Percentiles rank a stretch among this genome's conserved stretches.
Evolutionary conservation across 2,329 filamentous ascomycete genomes (phyloP).

Genomic region (Pseudocercospora macadamiae): DNA sequence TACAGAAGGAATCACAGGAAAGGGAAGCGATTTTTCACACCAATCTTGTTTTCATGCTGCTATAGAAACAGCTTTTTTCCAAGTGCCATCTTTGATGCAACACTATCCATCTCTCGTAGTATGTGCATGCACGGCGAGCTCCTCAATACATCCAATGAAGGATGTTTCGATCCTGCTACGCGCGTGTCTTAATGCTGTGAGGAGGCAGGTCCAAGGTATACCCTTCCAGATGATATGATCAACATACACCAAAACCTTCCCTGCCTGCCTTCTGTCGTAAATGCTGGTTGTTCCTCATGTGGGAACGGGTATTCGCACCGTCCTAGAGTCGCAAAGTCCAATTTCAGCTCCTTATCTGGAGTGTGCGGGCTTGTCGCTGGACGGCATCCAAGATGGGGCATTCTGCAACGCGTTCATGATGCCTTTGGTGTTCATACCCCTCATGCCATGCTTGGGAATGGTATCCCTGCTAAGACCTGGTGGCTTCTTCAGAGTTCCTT

Average conservation of each 20-base stretch:
- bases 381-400: too few relatives aligned
- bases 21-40: neutral
- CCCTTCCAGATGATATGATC: neutral
- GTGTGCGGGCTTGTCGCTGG: too few relatives aligned
- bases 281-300: neutral
- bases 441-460: too few relatives aligned
- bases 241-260: neutral
- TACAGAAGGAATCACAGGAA: too few relatives aligned
- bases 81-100: neutral
- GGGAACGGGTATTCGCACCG: too few relatives aligned
- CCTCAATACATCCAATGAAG: constrained; percentile 2
- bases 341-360: too few relatives aligned
- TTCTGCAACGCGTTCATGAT: neutral
- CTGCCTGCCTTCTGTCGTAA: neutral
- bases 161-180: constrained; percentile 1
- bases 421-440: neutral
- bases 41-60: neutral
- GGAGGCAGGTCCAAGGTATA: neutral
- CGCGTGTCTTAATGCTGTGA: neutral
- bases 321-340: neutral
- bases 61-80: neutral
- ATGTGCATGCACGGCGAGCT: neutral
- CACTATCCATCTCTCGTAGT: neutral
- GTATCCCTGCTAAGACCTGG: too few relatives aligned
- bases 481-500: neutral